These are phyloP conservation scores for Gossypium herbaceum DNA, from an alignment of 345 rosid species.

Conservation along the genomic window DNA sequence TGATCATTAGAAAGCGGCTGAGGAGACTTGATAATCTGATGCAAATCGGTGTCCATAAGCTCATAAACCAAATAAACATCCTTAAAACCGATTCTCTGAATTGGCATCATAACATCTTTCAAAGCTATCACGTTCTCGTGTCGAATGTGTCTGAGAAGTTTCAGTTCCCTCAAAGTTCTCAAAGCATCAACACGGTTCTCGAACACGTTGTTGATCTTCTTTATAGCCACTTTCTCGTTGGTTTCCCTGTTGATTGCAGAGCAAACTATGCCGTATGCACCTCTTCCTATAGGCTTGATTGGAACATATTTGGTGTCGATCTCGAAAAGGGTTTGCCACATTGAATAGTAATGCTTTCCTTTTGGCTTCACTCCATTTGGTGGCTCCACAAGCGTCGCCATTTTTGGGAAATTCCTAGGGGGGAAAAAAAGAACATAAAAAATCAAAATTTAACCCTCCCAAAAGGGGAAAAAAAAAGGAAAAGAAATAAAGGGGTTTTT, in stretches of 20 bases:
- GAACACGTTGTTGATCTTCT: constrained; percentile 79
- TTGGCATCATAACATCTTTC: constrained; percentile 85
- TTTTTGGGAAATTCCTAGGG: constrained; percentile 27
- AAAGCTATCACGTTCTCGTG: constrained; percentile 79
- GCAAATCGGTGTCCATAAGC: constrained; percentile 91
- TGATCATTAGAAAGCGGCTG: constrained; percentile 74
- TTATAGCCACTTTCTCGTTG: constrained; percentile 77
- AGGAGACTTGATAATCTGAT: constrained; percentile 73
- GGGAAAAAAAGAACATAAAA: neutral
- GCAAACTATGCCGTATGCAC: constrained; percentile 86
- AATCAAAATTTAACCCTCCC: neutral
- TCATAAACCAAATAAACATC: constrained; percentile 91
- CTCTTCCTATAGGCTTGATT: constrained; percentile 80
- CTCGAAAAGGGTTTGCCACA: constrained; percentile 88
- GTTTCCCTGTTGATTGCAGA: constrained; percentile 76
- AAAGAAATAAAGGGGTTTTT: neutral
- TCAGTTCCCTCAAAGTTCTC: constrained; percentile 73
- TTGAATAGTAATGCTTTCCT: constrained; percentile 79
- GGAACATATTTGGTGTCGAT: constrained; percentile 82
- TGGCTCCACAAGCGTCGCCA: constrained; percentile 86
- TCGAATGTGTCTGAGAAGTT: constrained; percentile 68
- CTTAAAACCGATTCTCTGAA: constrained; percentile 45
- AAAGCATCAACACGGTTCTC: constrained; percentile 61
- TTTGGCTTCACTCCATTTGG: constrained; percentile 56
- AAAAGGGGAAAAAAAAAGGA: neutral